A percentile compares a stretch with the other conserved stretches of the same genome.
These are phyloP conservation scores for Schizophyllum amplum DNA, from an alignment of 1,284 basidiomycete species.

Conservation along the genomic window DNA sequence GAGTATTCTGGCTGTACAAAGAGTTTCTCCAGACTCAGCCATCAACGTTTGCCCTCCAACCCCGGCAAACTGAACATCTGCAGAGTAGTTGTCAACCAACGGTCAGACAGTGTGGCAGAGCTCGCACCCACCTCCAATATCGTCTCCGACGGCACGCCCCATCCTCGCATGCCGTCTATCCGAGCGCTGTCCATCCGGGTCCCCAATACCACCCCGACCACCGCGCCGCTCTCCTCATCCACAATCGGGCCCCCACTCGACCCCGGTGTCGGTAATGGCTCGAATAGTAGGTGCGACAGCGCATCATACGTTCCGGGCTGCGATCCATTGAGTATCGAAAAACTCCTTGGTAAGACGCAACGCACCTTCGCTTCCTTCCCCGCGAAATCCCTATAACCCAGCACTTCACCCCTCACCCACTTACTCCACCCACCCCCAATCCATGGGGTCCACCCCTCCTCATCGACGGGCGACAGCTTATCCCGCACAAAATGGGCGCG, in stretches of 20 bases:
- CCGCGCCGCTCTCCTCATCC: slow-evolving; percentile 54
- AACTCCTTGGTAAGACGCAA: slow-evolving; percentile 3
- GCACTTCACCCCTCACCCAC: slow-evolving; percentile 44
- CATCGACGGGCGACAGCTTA: slow-evolving; percentile 24
- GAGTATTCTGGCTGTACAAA: no score
- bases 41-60: slow-evolving; percentile 23
- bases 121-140: slow-evolving; percentile 31
- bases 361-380: slow-evolving; percentile 49
- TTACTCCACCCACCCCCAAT: slow-evolving; percentile 44
- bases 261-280: slow-evolving; percentile 52
- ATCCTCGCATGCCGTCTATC: slow-evolving; percentile 52
- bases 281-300: slow-evolving; percentile 51
- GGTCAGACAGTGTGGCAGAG: slow-evolving; percentile 1
- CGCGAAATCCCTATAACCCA: slow-evolving; percentile 53
- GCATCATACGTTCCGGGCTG: slow-evolving; percentile 67
- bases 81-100: neutral
- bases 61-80: slow-evolving; percentile 45
- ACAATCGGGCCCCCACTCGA: slow-evolving; percentile 70
- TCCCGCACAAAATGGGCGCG: slow-evolving; percentile 50
- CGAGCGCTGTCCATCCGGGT: slow-evolving; percentile 45
- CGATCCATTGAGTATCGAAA: neutral
- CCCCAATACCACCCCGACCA: slow-evolving; percentile 64
- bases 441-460: slow-evolving; percentile 44
- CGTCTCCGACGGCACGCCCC: slow-evolving; percentile 62
- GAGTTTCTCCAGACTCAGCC: no score